Base-by-base conservation (phyloP, 2,329 filamentous ascomycete species). In the Apiospora hydei region DNA sequence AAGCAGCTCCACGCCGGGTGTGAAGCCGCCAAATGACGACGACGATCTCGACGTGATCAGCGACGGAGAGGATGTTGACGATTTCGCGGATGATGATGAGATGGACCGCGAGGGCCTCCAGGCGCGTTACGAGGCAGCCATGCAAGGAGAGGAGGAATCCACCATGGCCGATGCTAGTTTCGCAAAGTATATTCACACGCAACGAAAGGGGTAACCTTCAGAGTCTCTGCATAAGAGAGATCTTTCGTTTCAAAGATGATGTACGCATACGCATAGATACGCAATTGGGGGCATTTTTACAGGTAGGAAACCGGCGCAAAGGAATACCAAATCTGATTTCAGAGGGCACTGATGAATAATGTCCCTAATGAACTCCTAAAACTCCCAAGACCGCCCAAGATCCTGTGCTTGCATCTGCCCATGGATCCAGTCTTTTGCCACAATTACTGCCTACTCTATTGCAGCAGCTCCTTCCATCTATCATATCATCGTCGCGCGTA, bases 101-200 rank as follows among this genome's bases (percentile, higher is more conserved):
- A 83, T 84, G 34, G 87, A 90, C 74, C 87, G 89, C 73, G 88
- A 92, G 73, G 91, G 93, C 2, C 85, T 98, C 67, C 90, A 93
- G 78, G 85, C 90, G 69, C 87, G 94, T 75, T 98, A 98, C 80
- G 88, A 93, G 79, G 88, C 93, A 61, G 94, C 95, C 0, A 85
- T 97, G 77, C 85, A 87, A 49, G 88, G 90, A 16, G 88, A 89
- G 26, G 83, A 83, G 24, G 85, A 89, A 66, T 86, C 85, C 0
- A 80, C 85, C 67, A 82, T 85, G 77, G 84, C 86, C 7, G 87
- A 90, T 66, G 88, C 88, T n/a, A 90, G 89, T 77, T 91, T 90
- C 77, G 88, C 88, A 49, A 90, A 91, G 80, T 91, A 87, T 74
- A 79, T 90, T 26, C 84, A 89, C 77, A 81, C 82, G 21, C 86